phyloP scores from a whole-genome alignment of 2,329 filamentous ascomycete genomes.

The Talaromyces islandicus region DNA sequence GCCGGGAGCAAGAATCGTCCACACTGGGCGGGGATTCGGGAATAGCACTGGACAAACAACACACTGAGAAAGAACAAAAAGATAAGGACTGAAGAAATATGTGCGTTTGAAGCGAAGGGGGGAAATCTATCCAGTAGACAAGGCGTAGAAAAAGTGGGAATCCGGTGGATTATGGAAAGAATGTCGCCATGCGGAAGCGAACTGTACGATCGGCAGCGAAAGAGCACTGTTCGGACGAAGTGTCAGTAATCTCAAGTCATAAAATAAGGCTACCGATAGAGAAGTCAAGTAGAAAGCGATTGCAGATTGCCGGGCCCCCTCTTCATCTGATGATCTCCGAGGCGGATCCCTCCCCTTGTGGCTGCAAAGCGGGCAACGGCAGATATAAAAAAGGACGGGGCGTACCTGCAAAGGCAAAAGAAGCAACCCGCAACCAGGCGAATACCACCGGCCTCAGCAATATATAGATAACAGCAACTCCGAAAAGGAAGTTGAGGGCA shows the following conservation, averaged over 20 bases:
- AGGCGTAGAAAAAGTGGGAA: neutral
- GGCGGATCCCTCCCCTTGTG: neutral
- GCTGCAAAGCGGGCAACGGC: neutral
- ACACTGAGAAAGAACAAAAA: neutral
- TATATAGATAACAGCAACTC: slow-evolving; percentile 1
- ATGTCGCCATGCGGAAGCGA: slow-evolving; percentile 5
- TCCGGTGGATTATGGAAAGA: neutral
- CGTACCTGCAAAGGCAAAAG: slow-evolving; percentile 5
- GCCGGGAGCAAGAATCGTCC: neutral
- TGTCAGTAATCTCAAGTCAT: slow-evolving; percentile 2
- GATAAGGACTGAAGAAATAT: slow-evolving; percentile 1
- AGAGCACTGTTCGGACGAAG: slow-evolving; percentile 3
- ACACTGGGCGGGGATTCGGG: neutral
- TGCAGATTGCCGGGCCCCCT: neutral
- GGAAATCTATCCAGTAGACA: slow-evolving; percentile 12
- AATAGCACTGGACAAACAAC: neutral
- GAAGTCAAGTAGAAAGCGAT: neutral
- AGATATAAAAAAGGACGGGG: neutral
- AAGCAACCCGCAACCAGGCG: slow-evolving; percentile 10
- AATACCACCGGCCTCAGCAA: slow-evolving; percentile 1
- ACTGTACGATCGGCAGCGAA: slow-evolving; percentile 5
- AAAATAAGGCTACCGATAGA: neutral
- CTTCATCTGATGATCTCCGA: slow-evolving; percentile 2
- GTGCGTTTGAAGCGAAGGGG: slow-evolving; percentile 5
- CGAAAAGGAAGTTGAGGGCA: neutral